phyloP scores from a whole-genome alignment of 208 protist species.

The Wallacemonas sp. region DNA sequence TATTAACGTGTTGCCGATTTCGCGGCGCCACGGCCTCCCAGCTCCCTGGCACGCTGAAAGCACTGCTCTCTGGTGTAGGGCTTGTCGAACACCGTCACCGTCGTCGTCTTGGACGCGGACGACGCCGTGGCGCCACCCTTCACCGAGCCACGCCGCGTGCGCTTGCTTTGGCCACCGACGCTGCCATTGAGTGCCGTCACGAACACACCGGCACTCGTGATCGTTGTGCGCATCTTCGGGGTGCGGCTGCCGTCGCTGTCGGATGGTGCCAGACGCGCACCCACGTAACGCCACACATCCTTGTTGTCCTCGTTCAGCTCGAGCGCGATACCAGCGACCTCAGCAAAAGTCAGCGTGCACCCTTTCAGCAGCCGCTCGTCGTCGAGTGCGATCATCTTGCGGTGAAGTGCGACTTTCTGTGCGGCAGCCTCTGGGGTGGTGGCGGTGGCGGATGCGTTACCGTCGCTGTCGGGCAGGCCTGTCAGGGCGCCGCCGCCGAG shows the following conservation, averaged over 20 bases:
- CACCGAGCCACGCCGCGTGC: background rate
- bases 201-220: conserved; percentile 6
- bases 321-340: conserved; percentile 22
- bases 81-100: background rate
- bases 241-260: background rate
- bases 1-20: too few relatives aligned
- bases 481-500: background rate
- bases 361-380: conserved; percentile 17
- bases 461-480: background rate
- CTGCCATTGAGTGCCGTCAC: background rate
- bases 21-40: too few relatives aligned
- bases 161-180: background rate
- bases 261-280: conserved; percentile 3
- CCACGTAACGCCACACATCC: conserved; percentile 23
- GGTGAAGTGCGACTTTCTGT: background rate
- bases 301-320: conserved; percentile 13
- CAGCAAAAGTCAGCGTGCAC: conserved; percentile 20
- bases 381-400: conserved; percentile 5
- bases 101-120: background rate
- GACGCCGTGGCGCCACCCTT: background rate
- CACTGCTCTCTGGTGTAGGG: conserved; percentile 16
- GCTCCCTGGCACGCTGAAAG: background rate
- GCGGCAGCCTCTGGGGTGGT: background rate
- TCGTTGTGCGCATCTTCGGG: background rate
- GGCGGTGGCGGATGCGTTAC: background rate